phyloP scores from a whole-genome alignment of 108 stramenopile genomes.

The Chaetoceros muelleri region DNA sequence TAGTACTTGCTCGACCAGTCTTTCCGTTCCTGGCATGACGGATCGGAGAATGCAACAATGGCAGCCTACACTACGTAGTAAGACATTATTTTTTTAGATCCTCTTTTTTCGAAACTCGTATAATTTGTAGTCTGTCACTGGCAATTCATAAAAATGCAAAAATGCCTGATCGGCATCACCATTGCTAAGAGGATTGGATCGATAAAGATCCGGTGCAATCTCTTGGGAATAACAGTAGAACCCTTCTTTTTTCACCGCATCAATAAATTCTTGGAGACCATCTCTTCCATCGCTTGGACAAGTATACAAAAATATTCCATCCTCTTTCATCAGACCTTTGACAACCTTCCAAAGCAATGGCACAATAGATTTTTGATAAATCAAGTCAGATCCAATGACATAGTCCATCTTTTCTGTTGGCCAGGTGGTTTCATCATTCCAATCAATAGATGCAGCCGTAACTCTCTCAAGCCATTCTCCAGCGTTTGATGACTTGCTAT shows the following conservation, averaged over 20 bases:
- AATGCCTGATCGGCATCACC: slow-evolving; percentile 70
- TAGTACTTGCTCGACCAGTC: too few species aligned
- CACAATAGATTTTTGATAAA: slow-evolving; percentile 71
- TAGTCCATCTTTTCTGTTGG: slow-evolving; percentile 57
- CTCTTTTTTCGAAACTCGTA: slow-evolving; percentile 48
- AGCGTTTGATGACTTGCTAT: background rate
- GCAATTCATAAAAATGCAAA: slow-evolving; percentile 72
- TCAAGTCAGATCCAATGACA: slow-evolving; percentile 79
- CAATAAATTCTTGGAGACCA: slow-evolving; percentile 46
- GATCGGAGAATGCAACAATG: too few species aligned
- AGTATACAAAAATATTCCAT: slow-evolving; percentile 41
- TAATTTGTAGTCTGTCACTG: slow-evolving; percentile 44
- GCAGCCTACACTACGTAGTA: too few species aligned
- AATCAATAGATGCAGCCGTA: slow-evolving; percentile 47
- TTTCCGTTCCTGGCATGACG: too few species aligned
- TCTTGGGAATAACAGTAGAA: slow-evolving; percentile 13
- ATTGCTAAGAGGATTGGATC: slow-evolving; percentile 44
- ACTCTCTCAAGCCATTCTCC: slow-evolving; percentile 5
- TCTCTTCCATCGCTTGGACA: slow-evolving; percentile 48
- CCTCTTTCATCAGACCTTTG: slow-evolving; percentile 32
- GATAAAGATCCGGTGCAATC: slow-evolving; percentile 34
- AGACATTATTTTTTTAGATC: too few species aligned
- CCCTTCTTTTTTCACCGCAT: slow-evolving; percentile 32
- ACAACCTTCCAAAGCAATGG: slow-evolving; percentile 58
- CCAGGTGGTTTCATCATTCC: slow-evolving; percentile 68